Base-by-base conservation (phyloP, 306 rosid genomes). In the Gleditsia sinensis region DNA sequence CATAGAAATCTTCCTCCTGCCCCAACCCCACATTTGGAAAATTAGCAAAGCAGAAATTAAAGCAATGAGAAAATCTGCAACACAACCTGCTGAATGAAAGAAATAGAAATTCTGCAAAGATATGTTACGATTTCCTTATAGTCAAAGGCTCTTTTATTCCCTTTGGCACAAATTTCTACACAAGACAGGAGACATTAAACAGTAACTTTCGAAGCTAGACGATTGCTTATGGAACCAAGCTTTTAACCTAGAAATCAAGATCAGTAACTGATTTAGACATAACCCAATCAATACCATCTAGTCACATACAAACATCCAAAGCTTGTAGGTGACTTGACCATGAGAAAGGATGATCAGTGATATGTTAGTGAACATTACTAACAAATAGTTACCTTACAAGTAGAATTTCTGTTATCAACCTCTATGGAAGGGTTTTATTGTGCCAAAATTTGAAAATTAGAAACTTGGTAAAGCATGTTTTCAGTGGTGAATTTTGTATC, bases 31-130 rank as follows among this genome's bases (percentile, higher is more conserved):
- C 39, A 49, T 54, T 17, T 16, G 53, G 39, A 34, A 17, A 42
- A 69, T 12, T 14, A 17, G 64, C 50, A 46, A 49, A 37, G 13
- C 56, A 32, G 71, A 69, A n/a, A 56, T 30, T 43, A 51, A 46
- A 43, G 28, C 20, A 36, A 65, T 24, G 55, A 65, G 12, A 72
- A 54, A 14, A 17, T 57, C 28, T 66, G 65, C 19, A 57, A 34
- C 42, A 49, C 57, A 67, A 67, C 70, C 74, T 67, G 55, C 56
- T 19, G 62, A 56, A 16, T 32, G 24, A 33, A 62, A 63, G 25
- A 65, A 27, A 54, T 65, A 55, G 34, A 28, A 40, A 33, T 64
- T 72, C 23, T 78, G 54, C 28, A 16, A 49, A 14, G 21, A 32
- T 24, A 21, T 36, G 55, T 27, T 69, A 36, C 34, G 46, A 60